phyloP scores from a whole-genome alignment of 192 early-diverging fungal species.

The Coemansia sp. region DNA sequence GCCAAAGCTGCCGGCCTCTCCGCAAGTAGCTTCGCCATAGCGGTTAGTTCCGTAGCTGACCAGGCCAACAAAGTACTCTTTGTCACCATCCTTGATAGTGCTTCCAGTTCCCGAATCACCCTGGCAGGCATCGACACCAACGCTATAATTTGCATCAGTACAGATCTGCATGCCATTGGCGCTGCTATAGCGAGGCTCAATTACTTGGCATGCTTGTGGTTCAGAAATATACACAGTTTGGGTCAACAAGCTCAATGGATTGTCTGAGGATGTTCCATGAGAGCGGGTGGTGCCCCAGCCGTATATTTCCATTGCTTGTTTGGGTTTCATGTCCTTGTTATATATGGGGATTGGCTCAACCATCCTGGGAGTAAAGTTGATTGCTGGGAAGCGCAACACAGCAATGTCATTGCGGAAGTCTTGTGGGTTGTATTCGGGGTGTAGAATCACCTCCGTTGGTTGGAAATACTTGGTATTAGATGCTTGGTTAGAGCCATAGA shows the following conservation, averaged over 20 bases:
- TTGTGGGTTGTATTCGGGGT: slow-evolving; percentile 26
- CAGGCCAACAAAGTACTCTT: slow-evolving; percentile 36
- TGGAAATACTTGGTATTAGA: slow-evolving; percentile 11
- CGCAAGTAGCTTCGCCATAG: slow-evolving; percentile 30
- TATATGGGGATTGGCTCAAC: slow-evolving; percentile 28
- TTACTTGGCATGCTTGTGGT: slow-evolving; percentile 40
- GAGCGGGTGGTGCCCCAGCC: slow-evolving; percentile 46
- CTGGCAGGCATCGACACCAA: slow-evolving; percentile 48
- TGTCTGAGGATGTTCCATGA: slow-evolving; percentile 17
- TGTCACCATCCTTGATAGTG: slow-evolving; percentile 18
- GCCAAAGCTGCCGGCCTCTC: slow-evolving; percentile 49
- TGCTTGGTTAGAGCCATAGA: slow-evolving; percentile 21
- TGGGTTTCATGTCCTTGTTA: slow-evolving; percentile 20
- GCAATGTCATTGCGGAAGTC: slow-evolving; percentile 42
- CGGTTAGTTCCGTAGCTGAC: slow-evolving; percentile 45
- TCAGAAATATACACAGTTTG: slow-evolving; percentile 34
- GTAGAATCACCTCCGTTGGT: slow-evolving; percentile 19
- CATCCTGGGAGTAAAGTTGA: slow-evolving; percentile 10
- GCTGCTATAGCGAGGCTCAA: slow-evolving; percentile 24
- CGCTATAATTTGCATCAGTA: slow-evolving; percentile 35
- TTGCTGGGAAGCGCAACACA: slow-evolving; percentile 18
- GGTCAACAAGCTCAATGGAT: slow-evolving; percentile 16
- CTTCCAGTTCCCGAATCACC: slow-evolving; percentile 47
- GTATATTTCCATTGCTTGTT: slow-evolving; percentile 28
- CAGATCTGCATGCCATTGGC: slow-evolving; percentile 44